Percentiles rank a stretch among this genome's conserved stretches.
These are phyloP conservation scores for Gossypium ekmanianum DNA, from an alignment of 345 rosid species.

Conservation along the genomic window DNA sequence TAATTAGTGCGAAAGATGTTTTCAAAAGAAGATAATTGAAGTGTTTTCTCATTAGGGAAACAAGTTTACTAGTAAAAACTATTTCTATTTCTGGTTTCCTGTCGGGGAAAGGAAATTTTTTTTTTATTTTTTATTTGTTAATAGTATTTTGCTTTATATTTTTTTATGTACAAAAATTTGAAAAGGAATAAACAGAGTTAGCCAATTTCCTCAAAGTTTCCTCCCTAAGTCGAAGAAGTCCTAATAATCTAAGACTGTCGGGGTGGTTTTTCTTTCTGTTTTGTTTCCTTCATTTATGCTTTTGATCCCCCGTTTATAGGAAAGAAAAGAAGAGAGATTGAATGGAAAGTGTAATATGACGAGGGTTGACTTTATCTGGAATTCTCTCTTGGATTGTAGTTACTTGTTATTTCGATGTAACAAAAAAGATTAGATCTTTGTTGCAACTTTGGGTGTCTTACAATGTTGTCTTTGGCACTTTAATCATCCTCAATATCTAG, in stretches of 20 bases:
- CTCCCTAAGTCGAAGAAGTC: not conserved
- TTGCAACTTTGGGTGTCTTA: constrained; percentile 60
- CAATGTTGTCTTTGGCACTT: constrained; percentile 52
- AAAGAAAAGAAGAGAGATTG: constrained; percentile 13
- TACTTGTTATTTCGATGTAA: constrained; percentile 53
- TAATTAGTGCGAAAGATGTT: not conserved
- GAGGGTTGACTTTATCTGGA: constrained; percentile 54
- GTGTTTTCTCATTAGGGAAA: not conserved
- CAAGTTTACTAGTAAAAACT: not conserved
- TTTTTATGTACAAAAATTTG: not conserved
- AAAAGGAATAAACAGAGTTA: not conserved
- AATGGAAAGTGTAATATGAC: constrained; percentile 83
- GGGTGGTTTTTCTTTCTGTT: not conserved
- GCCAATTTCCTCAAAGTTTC: not conserved
- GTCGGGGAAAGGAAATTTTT: not conserved
- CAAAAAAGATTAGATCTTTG: constrained; percentile 68
- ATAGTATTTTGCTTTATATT: not conserved
- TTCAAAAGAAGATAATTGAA: not conserved
- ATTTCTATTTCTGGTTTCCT: not conserved
- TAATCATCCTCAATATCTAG: constrained; percentile 73
- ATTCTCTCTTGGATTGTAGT: constrained; percentile 64
- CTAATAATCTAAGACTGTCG: not conserved
- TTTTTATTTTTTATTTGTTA: not conserved
- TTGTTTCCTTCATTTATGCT: not conserved
- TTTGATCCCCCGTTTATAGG: constrained; percentile 18